Evolutionary conservation across 441 rosid species (phyloP).

Genomic region (Rhodomyrtus psidioides): DNA sequence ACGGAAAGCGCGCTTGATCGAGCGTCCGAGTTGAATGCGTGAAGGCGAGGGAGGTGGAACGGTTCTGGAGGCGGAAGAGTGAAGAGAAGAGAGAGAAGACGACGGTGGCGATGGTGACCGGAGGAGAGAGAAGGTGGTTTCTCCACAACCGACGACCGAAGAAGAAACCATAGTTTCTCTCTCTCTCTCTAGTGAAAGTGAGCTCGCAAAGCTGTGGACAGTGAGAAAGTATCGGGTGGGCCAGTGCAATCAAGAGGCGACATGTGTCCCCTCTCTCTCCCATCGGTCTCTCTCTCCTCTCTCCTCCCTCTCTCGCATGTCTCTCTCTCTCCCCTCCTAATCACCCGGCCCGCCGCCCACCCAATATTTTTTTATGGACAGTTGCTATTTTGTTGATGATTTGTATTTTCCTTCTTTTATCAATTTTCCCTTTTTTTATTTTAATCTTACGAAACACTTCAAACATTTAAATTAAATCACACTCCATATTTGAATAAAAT

Average conservation of each 20-base stretch:
- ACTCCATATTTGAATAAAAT: neutral
- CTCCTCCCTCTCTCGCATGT: no score
- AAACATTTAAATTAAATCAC: neutral
- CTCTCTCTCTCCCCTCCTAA: no score
- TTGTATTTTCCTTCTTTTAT: neutral
- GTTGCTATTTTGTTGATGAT: neutral
- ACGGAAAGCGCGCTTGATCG: neutral
- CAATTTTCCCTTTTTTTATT: neutral
- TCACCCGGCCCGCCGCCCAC: no score
- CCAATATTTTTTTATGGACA: no score
- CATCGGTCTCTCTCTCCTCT: no score
- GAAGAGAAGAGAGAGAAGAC: neutral
- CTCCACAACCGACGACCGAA: neutral
- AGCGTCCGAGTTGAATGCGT: neutral
- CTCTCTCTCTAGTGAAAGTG: neutral
- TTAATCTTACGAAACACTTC: neutral
- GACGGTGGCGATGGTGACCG: neutral
- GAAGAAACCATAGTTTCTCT: neutral
- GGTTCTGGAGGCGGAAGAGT: neutral
- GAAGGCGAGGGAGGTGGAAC: neutral
- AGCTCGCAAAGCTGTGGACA: neutral
- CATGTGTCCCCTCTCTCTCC: no score
- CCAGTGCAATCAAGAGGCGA: no score
- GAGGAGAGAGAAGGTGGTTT: neutral
- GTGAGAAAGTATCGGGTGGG: neutral